These are phyloP conservation scores for Cladophialophora yegresii DNA, from an alignment of 2,329 filamentous ascomycete species.

Conservation along the genomic window DNA sequence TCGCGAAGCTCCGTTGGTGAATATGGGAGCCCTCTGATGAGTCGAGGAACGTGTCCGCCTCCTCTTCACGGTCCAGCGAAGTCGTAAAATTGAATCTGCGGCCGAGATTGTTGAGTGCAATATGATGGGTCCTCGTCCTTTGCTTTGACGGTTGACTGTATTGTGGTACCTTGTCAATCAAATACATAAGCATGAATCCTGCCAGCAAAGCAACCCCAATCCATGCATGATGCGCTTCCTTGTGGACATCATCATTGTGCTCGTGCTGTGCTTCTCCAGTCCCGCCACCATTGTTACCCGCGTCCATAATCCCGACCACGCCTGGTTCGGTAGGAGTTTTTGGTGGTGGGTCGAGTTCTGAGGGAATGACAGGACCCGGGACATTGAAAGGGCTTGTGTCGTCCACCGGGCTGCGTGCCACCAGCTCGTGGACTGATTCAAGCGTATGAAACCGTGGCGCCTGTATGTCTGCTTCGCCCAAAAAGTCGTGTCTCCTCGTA, in stretches of 20 bases:
- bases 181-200: conserved; percentile 95
- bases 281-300: conserved; percentile 39
- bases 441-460: conserved; percentile 35
- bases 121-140: conserved; percentile 72
- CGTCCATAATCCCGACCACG: conserved; percentile 35
- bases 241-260: conserved; percentile 40
- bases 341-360: conserved; percentile 32
- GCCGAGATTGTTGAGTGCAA: conserved; percentile 81
- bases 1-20: conserved; percentile 66
- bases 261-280: conserved; percentile 51
- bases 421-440: conserved; percentile 1
- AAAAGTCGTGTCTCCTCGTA: conserved; percentile 39
- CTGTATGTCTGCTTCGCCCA: conserved; percentile 37
- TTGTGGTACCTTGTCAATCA: conserved; percentile 82
- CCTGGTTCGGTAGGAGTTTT: conserved; percentile 38
- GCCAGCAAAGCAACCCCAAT: conserved; percentile 83
- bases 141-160: conserved; percentile 68
- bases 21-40: conserved; percentile 55
- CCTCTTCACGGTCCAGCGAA: conserved; percentile 46
- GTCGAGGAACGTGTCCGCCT: conserved; percentile 52
- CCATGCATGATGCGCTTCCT: conserved; percentile 66
- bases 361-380: conserved; percentile 40
- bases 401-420: conserved; percentile 17
- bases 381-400: conserved; percentile 33
- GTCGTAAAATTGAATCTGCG: conserved; percentile 53